A percentile compares a stretch with the other conserved stretches of the same genome.
Evolutionary conservation across 1,284 basidiomycete genomes (phyloP).

Genomic region (Microbotryum intermedium): DNA sequence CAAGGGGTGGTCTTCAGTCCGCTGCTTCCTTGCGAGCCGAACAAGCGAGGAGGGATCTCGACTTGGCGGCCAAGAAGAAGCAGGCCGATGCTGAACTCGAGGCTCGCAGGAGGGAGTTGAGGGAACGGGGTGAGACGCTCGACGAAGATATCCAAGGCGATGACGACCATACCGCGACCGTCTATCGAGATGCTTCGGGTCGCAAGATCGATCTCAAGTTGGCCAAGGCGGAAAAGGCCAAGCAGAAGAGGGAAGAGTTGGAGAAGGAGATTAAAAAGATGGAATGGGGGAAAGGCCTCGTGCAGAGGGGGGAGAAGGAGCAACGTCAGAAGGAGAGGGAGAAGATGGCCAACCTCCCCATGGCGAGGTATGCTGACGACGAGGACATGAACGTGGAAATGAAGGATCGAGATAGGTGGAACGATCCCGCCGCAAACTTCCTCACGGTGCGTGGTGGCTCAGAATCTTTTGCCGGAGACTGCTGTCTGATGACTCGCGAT

Average conservation of each 20-base stretch:
- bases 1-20: slow-evolving; percentile 67
- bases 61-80: slow-evolving; percentile 35
- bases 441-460: slow-evolving; percentile 56
- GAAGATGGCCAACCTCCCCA: slow-evolving; percentile 47
- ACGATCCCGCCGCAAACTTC: slow-evolving; percentile 91
- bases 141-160: slow-evolving; percentile 41
- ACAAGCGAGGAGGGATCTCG: slow-evolving; percentile 43
- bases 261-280: slow-evolving; percentile 80
- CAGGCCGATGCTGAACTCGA: slow-evolving; percentile 43
- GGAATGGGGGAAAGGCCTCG: slow-evolving; percentile 93
- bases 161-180: slow-evolving; percentile 69
- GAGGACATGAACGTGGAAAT: slow-evolving; percentile 71
- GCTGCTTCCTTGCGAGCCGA: slow-evolving; percentile 46
- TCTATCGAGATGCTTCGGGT: slow-evolving; percentile 86
- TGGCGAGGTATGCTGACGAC: slow-evolving; percentile 73
- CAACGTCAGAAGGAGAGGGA: slow-evolving; percentile 59
- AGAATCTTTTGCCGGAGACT: not conserved
- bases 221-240: slow-evolving; percentile 68
- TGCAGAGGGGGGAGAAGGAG: slow-evolving; percentile 71
- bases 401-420: slow-evolving; percentile 73
- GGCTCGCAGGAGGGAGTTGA: slow-evolving; percentile 34
- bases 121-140: slow-evolving; percentile 36
- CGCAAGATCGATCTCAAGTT: slow-evolving; percentile 80
- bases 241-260: slow-evolving; percentile 64
- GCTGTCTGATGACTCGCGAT: not conserved